These are phyloP conservation scores for Pseudocohnilembus persalinus DNA, from an alignment of 169 alveolate species.

Conservation along the genomic window DNA sequence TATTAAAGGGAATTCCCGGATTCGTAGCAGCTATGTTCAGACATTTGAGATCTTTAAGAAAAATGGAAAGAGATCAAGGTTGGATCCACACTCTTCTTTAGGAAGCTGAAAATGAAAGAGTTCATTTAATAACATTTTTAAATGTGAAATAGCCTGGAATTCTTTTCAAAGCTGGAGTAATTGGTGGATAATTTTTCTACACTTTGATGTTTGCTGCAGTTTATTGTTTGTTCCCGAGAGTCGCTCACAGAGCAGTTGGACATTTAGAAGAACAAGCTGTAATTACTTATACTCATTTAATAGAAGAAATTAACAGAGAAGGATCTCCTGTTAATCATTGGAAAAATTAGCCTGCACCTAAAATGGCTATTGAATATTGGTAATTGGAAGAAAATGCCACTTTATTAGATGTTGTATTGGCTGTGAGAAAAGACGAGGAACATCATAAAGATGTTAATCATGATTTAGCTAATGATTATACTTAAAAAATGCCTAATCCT, in stretches of 20 bases:
- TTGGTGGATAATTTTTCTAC: constrained; percentile 46
- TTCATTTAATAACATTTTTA: constrained; percentile 53
- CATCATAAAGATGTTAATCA: constrained; percentile 66
- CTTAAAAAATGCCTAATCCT: too few relatives aligned
- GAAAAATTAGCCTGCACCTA: constrained; percentile 28
- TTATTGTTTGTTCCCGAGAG: constrained; percentile 52
- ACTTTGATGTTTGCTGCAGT: constrained; percentile 26
- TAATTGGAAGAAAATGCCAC: constrained; percentile 42
- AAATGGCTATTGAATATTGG: constrained; percentile 49
- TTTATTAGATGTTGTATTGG: constrained; percentile 44
- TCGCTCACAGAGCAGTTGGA: constrained; percentile 64
- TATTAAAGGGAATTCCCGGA: constrained; percentile 73
- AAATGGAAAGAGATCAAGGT: constrained; percentile 58
- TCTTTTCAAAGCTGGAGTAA: constrained; percentile 33
- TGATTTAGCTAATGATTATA: constrained; percentile 43
- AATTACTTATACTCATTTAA: constrained; percentile 53
- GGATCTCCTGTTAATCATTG: neutral
- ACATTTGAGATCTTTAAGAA: constrained; percentile 56
- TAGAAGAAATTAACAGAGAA: constrained; percentile 34
- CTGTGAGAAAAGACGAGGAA: constrained; percentile 53
- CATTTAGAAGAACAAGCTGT: constrained; percentile 70
- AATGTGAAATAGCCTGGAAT: constrained; percentile 41
- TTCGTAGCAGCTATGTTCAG: constrained; percentile 68
- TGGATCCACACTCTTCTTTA: constrained; percentile 64
- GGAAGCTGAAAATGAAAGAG: constrained; percentile 73